Evolutionary conservation across 768 basidiomycete genomes (phyloP).

Genomic region (Termitomyces sp.): DNA sequence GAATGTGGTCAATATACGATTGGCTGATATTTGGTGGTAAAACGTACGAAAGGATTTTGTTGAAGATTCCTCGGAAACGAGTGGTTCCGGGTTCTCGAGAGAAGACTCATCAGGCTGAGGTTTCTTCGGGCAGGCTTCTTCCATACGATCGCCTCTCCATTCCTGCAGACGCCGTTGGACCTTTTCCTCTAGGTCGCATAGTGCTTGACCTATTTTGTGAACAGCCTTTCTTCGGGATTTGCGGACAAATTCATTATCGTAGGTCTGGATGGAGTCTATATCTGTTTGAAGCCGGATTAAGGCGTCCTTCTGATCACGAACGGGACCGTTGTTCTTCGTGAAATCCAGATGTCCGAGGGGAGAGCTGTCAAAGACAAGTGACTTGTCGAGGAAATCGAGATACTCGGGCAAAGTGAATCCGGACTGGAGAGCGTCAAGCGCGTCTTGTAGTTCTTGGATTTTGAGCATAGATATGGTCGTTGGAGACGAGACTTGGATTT

Average conservation of each 20-base stretch:
- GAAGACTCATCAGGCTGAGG: not conserved
- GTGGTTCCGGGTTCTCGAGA: not conserved
- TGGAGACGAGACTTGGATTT: not conserved
- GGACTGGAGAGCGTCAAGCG: not conserved
- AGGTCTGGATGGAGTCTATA: not conserved
- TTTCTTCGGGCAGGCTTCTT: not conserved
- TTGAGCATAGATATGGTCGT: not conserved
- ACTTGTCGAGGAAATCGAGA: conserved; percentile 1
- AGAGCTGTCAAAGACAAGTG: conserved; percentile 1
- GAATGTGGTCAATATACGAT: not conserved
- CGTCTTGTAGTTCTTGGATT: not conserved
- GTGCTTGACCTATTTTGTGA: conserved; percentile 1
- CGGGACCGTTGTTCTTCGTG: not conserved
- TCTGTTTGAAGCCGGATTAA: conserved; percentile 2
- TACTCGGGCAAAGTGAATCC: not conserved
- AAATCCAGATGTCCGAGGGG: conserved; percentile 2
- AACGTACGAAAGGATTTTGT: not conserved
- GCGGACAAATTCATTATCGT: not conserved
- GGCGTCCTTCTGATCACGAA: conserved; percentile 5
- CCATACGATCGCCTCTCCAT: not conserved
- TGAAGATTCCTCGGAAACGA: not conserved
- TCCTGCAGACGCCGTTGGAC: not conserved
- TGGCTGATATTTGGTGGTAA: not conserved
- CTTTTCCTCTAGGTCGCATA: not conserved
- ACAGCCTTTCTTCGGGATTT: not conserved